Evolutionary conservation across 2,329 filamentous ascomycete genomes (phyloP).

Genomic region (Teratosphaeria nubilosa): DNA sequence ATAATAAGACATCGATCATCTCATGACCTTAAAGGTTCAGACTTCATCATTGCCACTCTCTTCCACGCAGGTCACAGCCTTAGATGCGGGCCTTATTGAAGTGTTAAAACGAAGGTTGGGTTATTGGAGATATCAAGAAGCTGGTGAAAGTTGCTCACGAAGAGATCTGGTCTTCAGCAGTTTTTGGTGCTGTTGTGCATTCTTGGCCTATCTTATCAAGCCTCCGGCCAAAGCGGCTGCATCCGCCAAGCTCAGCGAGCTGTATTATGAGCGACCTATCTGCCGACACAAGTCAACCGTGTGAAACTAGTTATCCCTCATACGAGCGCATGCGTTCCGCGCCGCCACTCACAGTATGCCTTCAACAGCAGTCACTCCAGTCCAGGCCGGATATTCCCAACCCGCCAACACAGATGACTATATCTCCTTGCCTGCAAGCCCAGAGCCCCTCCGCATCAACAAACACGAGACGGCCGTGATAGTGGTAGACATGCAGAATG

Average conservation of each 20-base stretch:
- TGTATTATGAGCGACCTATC: not conserved
- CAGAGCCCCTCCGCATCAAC: not conserved
- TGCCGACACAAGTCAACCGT: no score
- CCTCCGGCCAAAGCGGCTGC: not conserved
- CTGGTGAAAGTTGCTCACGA: not conserved
- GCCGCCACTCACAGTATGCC: not conserved
- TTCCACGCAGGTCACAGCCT: no score
- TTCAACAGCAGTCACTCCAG: not conserved
- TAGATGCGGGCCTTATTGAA: no score
- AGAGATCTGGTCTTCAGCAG: not conserved
- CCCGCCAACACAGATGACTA: not conserved
- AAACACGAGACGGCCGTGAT: not conserved
- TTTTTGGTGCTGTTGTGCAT: not conserved
- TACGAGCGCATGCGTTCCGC: no score
- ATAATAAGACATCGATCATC: not conserved
- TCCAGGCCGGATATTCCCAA: not conserved
- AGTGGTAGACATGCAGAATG: conserved; percentile 9
- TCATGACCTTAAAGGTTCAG: not conserved
- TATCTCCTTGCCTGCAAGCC: not conserved
- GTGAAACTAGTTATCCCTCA: no score
- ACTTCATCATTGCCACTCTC: no score
- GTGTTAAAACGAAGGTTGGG: no score
- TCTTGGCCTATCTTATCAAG: not conserved
- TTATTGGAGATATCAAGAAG: no score
- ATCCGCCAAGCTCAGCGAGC: not conserved